Evolutionary conservation across 2,329 filamentous ascomycete species (phyloP).

Genomic region (Aspergillus latus): DNA sequence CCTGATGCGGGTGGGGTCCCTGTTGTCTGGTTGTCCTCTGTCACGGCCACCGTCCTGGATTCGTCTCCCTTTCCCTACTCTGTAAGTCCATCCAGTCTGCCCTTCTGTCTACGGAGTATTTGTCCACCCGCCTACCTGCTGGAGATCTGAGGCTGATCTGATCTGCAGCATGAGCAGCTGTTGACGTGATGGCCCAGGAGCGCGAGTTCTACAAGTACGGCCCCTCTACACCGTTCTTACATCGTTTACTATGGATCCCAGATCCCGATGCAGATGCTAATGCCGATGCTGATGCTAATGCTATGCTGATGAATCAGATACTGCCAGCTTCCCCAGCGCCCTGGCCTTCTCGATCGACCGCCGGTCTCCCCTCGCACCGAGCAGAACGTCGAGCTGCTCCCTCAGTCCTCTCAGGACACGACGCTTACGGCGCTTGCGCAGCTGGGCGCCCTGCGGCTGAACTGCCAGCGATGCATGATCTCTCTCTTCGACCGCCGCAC

Average conservation of each 20-base stretch:
- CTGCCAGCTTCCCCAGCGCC: constrained; percentile 8
- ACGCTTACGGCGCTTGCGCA: constrained; percentile 53
- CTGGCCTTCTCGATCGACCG: constrained; percentile 6
- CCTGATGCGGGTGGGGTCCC: too few species aligned
- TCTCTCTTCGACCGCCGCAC: constrained; percentile 53
- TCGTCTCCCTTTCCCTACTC: too few species aligned
- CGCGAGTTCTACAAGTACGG: constrained; percentile 15
- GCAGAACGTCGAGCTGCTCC: constrained; percentile 5
- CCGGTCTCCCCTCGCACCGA: constrained; percentile 1
- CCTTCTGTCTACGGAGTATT: too few species aligned
- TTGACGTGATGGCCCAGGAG: constrained; percentile 10
- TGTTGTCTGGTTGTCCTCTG: too few species aligned
- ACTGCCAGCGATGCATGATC: constrained; percentile 47
- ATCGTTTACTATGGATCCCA: too few species aligned
- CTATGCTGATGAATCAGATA: not conserved
- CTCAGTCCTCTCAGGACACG: constrained; percentile 32
- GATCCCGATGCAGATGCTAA: not conserved
- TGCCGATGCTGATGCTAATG: not conserved
- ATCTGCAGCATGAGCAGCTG: not conserved
- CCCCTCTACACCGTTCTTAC: too few species aligned
- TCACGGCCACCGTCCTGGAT: too few species aligned
- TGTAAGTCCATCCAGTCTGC: too few species aligned
- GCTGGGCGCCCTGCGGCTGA: constrained; percentile 47
- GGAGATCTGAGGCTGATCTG: too few species aligned
- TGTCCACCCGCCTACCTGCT: too few species aligned